These are phyloP conservation scores for Botryotinia globosa DNA, from an alignment of 2,329 filamentous ascomycete genomes.

Conservation along the genomic window DNA sequence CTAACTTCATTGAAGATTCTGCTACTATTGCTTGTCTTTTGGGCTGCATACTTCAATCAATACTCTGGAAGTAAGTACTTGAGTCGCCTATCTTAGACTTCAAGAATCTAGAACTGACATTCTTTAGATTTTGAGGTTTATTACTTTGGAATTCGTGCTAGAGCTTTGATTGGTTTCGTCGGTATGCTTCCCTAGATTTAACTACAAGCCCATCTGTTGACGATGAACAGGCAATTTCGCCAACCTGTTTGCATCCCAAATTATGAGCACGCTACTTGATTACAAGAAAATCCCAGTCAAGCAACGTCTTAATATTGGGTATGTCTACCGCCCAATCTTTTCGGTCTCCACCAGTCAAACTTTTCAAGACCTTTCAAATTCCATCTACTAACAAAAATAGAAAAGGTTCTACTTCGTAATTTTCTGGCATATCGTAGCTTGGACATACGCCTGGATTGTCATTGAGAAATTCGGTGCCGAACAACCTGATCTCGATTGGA, in stretches of 20 bases:
- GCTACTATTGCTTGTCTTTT: conserved; percentile 1
- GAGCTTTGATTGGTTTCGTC: not conserved
- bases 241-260: not conserved
- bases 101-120: not conserved
- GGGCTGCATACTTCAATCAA: conserved; percentile 8
- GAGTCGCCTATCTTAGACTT: not conserved
- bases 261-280: conserved; percentile 11
- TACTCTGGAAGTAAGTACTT: not conserved
- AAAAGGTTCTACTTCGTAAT: conserved; percentile 51
- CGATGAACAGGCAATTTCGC: not conserved
- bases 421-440: conserved; percentile 53
- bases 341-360: not conserved
- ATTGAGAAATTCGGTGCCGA: conserved; percentile 54
- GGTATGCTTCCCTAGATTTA: not conserved
- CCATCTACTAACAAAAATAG: not conserved
- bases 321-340: not conserved
- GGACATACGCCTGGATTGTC: conserved; percentile 53
- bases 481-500: conserved; percentile 63
- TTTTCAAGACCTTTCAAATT: not conserved
- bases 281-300: conserved; percentile 8
- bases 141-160: conserved; percentile 6
- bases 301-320: conserved; percentile 9
- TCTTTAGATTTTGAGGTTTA: not conserved
- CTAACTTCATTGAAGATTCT: not conserved
- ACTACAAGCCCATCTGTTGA: too few species aligned